These are phyloP conservation scores for Annulohypoxylon bovei DNA, from an alignment of 495 filamentous ascomycete genomes.

Conservation along the genomic window DNA sequence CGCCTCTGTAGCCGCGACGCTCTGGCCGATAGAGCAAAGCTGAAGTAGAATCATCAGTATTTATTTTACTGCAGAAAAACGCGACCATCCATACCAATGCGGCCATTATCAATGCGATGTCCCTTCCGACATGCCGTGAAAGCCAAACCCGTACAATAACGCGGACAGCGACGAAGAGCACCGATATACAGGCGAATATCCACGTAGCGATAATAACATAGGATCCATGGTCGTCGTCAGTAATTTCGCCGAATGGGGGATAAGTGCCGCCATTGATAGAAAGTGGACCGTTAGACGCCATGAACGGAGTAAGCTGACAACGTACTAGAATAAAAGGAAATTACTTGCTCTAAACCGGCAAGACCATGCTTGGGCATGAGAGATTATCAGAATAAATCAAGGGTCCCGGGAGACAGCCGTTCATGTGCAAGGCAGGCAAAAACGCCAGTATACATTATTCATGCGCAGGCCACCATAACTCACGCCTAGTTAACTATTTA, in stretches of 20 bases:
- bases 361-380: background rate
- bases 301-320: background rate
- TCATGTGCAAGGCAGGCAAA: too few species aligned
- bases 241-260: slow-evolving; percentile 26
- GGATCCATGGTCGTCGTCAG: slow-evolving; percentile 25
- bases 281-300: slow-evolving; percentile 8
- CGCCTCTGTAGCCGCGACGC: background rate
- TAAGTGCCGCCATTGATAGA: slow-evolving; percentile 26
- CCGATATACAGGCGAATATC: slow-evolving; percentile 28
- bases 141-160: background rate
- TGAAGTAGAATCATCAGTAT: background rate
- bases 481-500: too few species aligned
- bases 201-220: slow-evolving; percentile 30
- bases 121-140: background rate
- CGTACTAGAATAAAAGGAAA: background rate
- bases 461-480: too few species aligned
- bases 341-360: too few species aligned
- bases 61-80: background rate
- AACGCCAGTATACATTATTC: too few species aligned
- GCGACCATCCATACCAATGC: background rate
- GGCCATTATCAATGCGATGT: background rate
- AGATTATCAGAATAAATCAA: background rate
- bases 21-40: background rate
- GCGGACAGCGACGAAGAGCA: slow-evolving; percentile 21
- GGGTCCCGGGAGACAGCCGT: background rate